Evolutionary conservation across 2,329 filamentous ascomycete species (phyloP).

Genomic region (Hawksworthiomyces lignivorus): DNA sequence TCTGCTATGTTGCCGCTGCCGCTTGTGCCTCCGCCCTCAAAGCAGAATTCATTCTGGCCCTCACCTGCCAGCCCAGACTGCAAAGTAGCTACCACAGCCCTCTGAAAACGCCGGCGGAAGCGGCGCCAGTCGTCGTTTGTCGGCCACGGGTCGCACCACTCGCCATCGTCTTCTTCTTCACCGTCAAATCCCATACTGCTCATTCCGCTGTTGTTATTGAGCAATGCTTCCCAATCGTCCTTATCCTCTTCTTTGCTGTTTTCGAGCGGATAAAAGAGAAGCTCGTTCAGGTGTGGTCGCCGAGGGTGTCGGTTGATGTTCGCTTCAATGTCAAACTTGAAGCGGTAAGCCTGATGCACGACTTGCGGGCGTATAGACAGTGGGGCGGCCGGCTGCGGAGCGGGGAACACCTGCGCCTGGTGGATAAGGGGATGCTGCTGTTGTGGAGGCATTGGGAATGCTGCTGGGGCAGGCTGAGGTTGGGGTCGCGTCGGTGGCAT

Average conservation of each 20-base stretch:
- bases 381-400: slow-evolving; percentile 14
- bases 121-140: slow-evolving; percentile 33
- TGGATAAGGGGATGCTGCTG: neutral
- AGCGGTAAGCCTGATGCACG: slow-evolving; percentile 38
- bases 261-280: slow-evolving; percentile 29
- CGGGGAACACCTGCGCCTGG: slow-evolving; percentile 2
- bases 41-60: slow-evolving; percentile 7
- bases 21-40: neutral
- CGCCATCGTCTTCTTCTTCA: slow-evolving; percentile 9
- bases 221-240: slow-evolving; percentile 17
- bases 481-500: neutral
- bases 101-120: slow-evolving; percentile 27
- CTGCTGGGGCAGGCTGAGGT: neutral
- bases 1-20: neutral
- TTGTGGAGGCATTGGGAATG: neutral
- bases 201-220: neutral
- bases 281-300: slow-evolving; percentile 33
- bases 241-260: slow-evolving; percentile 18
- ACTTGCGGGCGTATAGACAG: slow-evolving; percentile 24
- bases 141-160: slow-evolving; percentile 30
- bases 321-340: slow-evolving; percentile 39
- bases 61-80: slow-evolving; percentile 15
- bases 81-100: slow-evolving; percentile 22
- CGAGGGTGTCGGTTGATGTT: slow-evolving; percentile 36
- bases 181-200: neutral